Base-by-base conservation (phyloP, 1,284 basidiomycete species). In the Boletus mariae region DNA sequence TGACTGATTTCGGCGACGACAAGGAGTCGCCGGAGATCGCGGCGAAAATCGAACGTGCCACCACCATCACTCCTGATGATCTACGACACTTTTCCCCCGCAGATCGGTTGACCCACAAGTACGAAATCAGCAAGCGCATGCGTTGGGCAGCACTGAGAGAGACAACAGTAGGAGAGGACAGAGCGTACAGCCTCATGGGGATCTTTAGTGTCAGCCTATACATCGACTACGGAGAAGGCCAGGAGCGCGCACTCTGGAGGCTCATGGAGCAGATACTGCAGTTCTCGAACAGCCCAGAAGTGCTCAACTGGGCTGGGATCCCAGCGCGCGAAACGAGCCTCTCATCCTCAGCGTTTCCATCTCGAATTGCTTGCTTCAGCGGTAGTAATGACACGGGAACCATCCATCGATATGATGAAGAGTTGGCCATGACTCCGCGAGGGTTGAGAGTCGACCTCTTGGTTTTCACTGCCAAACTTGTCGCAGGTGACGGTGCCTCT, bases 71-170 rank as follows among this genome's bases (percentile, higher is more conserved):
- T 2, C 29, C 29, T 23, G 4, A 45, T 23, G 44, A 45, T 23
- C 45, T 46, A 15, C 45, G 20, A 35, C 29, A 34, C 44, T 45
- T 45, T 17, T 20, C 32, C 17, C 44, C 44, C 1, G 44, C 45
- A 2, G 45, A 46, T 35, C 45, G 45, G 12, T 8, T 35, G 20
- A 46, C 20, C 12, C 31, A 25, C 3, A n/a, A 35, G 35, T 46
- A 46, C 45, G 32, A 35, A 46, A 35, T 46, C 45, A 46, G 31
- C 32, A 46, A 46, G 31, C 45, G 45, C 13, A 46, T 35, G 45
- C 45, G 45, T 46, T 46, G 45, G 31, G 45, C 45, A 25, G 45
- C 45, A 20, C 32, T 13, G 9, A 31, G 45, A 35, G 45, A 46
- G 45, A 46, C 45, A 10, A 46, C 45, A 4, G 31, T 46, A 1